These are phyloP conservation scores for Phylloporus rhodoxanthus DNA, from an alignment of 768 basidiomycete species.

Conservation along the genomic window DNA sequence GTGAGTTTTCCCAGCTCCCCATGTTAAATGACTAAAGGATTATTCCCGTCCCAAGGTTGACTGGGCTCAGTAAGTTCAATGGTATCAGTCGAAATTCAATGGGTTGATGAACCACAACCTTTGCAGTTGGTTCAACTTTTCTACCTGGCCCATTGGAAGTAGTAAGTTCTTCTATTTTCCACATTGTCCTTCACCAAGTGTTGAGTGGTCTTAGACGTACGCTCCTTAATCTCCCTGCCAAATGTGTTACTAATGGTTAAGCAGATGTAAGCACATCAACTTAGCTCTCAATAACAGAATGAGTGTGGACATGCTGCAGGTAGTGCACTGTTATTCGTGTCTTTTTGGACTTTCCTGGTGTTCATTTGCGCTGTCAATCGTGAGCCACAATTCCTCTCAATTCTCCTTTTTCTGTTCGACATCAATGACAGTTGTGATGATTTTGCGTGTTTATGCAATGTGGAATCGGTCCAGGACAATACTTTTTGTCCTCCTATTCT, in stretches of 20 bases:
- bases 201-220: background rate
- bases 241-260: background rate
- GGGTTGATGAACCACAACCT: background rate
- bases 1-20: background rate
- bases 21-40: background rate
- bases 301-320: background rate
- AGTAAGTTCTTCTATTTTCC: no score
- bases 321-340: background rate
- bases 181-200: background rate
- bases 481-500: background rate
- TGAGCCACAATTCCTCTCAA: background rate
- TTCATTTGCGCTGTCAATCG: slow-evolving; percentile 9
- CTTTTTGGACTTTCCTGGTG: slow-evolving; percentile 1
- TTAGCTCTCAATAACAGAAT: background rate
- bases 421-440: slow-evolving; percentile 8
- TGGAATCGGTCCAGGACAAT: slow-evolving; percentile 8
- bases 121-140: background rate
- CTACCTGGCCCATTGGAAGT: background rate
- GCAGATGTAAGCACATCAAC: background rate
- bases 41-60: background rate
- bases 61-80: background rate
- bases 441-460: slow-evolving; percentile 13
- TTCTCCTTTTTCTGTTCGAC: background rate
- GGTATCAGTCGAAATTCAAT: no score
- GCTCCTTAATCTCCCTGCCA: background rate